These are phyloP conservation scores for Oehlia diaphana DNA, from an alignment of 192 early-diverging fungal species.

Conservation along the genomic window DNA sequence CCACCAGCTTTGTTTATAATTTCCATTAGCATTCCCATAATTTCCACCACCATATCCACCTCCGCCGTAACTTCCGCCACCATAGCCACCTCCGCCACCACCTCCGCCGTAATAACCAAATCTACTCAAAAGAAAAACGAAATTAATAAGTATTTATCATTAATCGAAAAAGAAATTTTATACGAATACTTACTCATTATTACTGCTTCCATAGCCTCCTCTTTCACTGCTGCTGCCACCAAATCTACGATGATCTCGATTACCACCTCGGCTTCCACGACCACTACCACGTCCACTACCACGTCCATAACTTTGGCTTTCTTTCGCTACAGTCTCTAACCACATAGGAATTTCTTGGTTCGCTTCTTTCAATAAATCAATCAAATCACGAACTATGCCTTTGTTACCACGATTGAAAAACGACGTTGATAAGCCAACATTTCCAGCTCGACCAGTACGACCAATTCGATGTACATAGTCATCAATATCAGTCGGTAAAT, in stretches of 20 bases:
- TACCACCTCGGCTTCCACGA: conserved; percentile 48
- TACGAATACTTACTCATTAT: conserved; percentile 19
- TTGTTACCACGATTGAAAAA: conserved; percentile 93
- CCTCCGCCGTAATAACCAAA: conserved; percentile 34
- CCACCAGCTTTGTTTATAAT: conserved; percentile 28
- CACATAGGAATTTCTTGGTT: conserved; percentile 91
- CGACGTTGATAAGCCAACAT: conserved; percentile 87
- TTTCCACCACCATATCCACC: conserved; percentile 20
- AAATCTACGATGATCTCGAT: conserved; percentile 41
- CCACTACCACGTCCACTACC: conserved; percentile 56
- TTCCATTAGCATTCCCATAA: conserved; percentile 28
- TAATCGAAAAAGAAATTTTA: too few species aligned
- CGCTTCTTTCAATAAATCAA: conserved; percentile 88
- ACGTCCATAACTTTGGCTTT: conserved; percentile 46
- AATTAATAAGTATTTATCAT: not conserved
- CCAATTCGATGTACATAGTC: conserved; percentile 99
- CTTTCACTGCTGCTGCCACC: conserved; percentile 42
- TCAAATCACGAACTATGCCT: conserved; percentile 78
- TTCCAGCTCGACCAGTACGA: conserved; percentile 97
- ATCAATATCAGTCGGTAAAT: conserved; percentile 93
- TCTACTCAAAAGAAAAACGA: not conserved
- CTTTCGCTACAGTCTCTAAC: conserved; percentile 72
- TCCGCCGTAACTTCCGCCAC: conserved; percentile 3
- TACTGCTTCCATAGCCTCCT: conserved; percentile 44
- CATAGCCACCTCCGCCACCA: conserved; percentile 29